Evolutionary conservation across 73 alveolate genomes (phyloP), one percentile per base, ranked within the genome.

Genomic region (Stentor roeselii): DNA sequence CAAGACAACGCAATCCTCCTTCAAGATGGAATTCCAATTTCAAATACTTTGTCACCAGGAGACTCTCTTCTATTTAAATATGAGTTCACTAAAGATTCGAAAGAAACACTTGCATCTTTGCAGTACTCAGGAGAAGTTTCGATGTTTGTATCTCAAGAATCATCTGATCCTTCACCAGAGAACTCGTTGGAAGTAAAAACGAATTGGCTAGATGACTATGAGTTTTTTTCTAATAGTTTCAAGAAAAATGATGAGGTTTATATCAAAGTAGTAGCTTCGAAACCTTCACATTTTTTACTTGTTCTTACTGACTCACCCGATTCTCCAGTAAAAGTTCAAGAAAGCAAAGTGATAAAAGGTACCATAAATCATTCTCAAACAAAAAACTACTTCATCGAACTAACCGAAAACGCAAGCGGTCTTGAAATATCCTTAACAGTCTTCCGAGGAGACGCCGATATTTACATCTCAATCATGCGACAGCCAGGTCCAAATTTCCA

Each of bases 361-460:
- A 1, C 41, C 34, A 32, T 67, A 30, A 32, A 40, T 11, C 27
- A 40, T 30, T 36, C 42, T 27, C 37, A 67, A 30, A 27, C 27
- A 27, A 67, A 67, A 21, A 21, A 21, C n/a, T 67, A 67, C 34
- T 11, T 11, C 30, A 21, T 67, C 2, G 37, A 21, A 30, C 27
- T 30, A 3, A 40, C 21, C 2, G 41, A 67, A 21, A 15, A 21
- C n/a, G 14, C n/a, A 21, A 40, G 34, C 27, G 14, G 42, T 67
- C 34, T 67, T 27, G 41, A 11, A 1, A 67, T 67, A 0, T 21
- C n/a, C 2, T 67, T 67, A 2, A 67, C 84, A 1, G 78, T 35
- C 27, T 76, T 76, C 3, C 39, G 60, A 37, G 84, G 84, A 27
- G 84, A 76, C 39, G 75, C 84, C 2, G 84, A 76, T 76, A 41